Percentiles rank a stretch among this genome's conserved stretches.
Evolutionary conservation across 768 basidiomycete species (phyloP).

Genomic region (Polyporus arcularius): DNA sequence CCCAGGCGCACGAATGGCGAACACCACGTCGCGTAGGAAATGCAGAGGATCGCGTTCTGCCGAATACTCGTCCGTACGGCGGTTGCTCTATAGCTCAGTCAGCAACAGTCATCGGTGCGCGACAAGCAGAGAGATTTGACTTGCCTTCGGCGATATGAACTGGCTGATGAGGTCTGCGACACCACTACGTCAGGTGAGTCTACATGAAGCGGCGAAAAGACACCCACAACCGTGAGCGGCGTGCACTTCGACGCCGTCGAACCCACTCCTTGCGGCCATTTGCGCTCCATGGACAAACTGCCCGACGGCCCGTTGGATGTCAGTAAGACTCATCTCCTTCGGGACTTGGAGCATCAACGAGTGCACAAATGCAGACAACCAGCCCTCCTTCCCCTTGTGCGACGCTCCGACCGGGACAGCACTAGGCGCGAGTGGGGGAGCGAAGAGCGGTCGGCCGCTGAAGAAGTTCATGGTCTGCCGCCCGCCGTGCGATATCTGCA

Average conservation of each 20-base stretch:
- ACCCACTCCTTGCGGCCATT: conserved; percentile 66
- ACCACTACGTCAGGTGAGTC: background rate
- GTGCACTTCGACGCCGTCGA: conserved; percentile 87
- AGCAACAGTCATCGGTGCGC: background rate
- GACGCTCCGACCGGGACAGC: conserved; percentile 48
- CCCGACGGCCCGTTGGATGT: conserved; percentile 62
- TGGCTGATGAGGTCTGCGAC: conserved; percentile 72
- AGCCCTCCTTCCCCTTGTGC: conserved; percentile 23
- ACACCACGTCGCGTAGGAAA: conserved; percentile 57
- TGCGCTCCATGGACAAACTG: conserved; percentile 69
- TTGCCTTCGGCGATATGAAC: conserved; percentile 74
- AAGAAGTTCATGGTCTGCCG: conserved; percentile 79
- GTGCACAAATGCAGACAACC: conserved; percentile 42
- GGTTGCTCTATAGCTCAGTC: conserved; percentile 40
- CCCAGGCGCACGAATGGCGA: conserved; percentile 53
- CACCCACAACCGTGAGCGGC: conserved; percentile 82
- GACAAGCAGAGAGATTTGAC: background rate
- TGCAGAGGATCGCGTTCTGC: conserved; percentile 46
- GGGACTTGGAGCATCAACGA: conserved; percentile 65
- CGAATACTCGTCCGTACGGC: conserved; percentile 64
- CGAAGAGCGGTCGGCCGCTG: conserved; percentile 64
- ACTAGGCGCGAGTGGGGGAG: conserved; percentile 72
- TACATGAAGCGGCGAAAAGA: no score
- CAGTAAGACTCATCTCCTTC: conserved; percentile 52
- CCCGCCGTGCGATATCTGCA: conserved; percentile 85